Conservation (phyloP, 2,329 filamentous ascomycete genomes). For the Sporothrix pallida region DNA sequence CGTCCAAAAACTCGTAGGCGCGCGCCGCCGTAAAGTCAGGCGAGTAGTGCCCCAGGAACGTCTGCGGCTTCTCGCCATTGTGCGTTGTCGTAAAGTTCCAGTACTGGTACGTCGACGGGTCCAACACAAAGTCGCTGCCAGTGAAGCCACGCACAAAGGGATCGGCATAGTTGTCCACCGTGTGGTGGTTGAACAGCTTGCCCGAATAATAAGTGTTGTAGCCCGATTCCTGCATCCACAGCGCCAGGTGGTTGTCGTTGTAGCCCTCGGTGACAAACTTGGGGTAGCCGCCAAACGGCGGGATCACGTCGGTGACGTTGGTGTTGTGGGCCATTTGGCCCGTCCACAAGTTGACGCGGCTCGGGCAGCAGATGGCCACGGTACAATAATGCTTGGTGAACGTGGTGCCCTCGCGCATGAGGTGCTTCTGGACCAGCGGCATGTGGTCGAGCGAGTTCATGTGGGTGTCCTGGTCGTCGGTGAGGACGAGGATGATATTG, state of each 20-base stretch:
- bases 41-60: slow-evolving; percentile 58
- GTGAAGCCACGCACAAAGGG: slow-evolving; percentile 65
- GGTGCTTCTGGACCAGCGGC: slow-evolving; percentile 55
- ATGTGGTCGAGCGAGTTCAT: slow-evolving; percentile 65
- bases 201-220: slow-evolving; percentile 76
- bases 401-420: slow-evolving; percentile 59
- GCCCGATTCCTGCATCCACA: slow-evolving; percentile 71
- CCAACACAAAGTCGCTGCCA: slow-evolving; percentile 60
- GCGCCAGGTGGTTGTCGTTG: slow-evolving; percentile 70
- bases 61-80: slow-evolving; percentile 59
- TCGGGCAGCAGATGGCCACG: slow-evolving; percentile 69
- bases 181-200: slow-evolving; percentile 65
- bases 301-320: slow-evolving; percentile 65
- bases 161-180: slow-evolving; percentile 63
- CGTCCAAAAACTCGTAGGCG: slow-evolving; percentile 51
- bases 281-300: slow-evolving; percentile 67
- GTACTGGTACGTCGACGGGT: slow-evolving; percentile 68
- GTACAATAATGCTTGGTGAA: slow-evolving; percentile 70
- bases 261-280: slow-evolving; percentile 69
- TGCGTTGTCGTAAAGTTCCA: slow-evolving; percentile 64
- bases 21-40: slow-evolving; percentile 23
- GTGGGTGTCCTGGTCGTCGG: slow-evolving; percentile 68
- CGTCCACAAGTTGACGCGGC: slow-evolving; percentile 68
- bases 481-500: slow-evolving; percentile 58
- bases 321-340: slow-evolving; percentile 69